Base-by-base conservation (phyloP, 768 basidiomycete genomes). In the Xerocomellus chrysenteron region DNA sequence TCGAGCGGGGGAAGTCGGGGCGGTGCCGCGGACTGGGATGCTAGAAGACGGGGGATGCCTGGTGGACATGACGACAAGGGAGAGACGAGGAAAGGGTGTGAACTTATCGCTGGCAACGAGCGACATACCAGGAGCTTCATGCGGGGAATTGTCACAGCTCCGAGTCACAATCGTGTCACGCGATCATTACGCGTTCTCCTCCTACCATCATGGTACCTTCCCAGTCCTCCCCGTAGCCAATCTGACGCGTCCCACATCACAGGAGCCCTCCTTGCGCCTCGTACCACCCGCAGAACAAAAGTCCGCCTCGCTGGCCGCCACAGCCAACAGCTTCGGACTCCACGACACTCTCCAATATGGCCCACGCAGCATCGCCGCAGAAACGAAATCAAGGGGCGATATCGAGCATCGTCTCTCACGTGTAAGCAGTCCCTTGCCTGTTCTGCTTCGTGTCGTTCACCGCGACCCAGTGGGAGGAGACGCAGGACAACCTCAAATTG, bases 291-390 rank as follows among this genome's bases (percentile, higher is more conserved):
- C 68, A 51, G 67, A 73, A 41, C 66, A 79, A 48, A 85, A 87
- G 71, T 74, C 80, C 13, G 90, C 87, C 2, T 84, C 90, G 5
- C 67, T 90, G 45, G 73, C 81, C 57, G 80, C 85, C 69, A 92
- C 85, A 7, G 80, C 84, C 50, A 89, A 88, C 72, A 80, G 80
- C 60, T 75, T 92, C 52, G 95, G 94, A 40, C 78, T 94, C 2
- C 96, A 97, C 70, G 94, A 98, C 71, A 85, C 91, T 4, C 80
- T 99, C 53, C 81, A 84, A 50, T 85, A 95, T 73, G 96, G 96
- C 4, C 85, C 87, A 21, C 83, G 89, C 56, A 92, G 80, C 65
- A 80, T 98, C 59, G 88, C 89, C 0, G 81, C 87, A 19, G 88
- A 94, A 64, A 78, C 86, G 12, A 82, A 86, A 58, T 78, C 84